Evolutionary conservation across 768 basidiomycete genomes (phyloP), one percentile per base, ranked within the genome.

Genomic region (Boletus reticuloceps): DNA sequence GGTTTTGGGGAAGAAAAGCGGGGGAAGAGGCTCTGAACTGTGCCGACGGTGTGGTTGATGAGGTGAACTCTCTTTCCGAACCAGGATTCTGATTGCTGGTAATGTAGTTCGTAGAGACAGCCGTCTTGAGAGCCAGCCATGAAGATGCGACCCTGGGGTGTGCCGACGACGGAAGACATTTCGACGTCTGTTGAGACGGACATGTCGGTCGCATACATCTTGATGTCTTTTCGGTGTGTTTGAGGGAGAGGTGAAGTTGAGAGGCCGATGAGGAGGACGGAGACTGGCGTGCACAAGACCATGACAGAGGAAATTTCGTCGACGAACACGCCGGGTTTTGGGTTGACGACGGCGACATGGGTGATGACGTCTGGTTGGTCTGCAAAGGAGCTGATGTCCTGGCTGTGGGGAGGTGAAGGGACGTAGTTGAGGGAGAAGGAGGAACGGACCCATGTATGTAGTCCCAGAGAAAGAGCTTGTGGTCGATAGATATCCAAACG

Each of bases 391-490:
- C 82, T 88, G 60, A 97, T 86, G 69, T 94, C 92, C 70, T 90
- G 86, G n/a, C 94, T 89, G 59, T 53, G 54, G 41, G 41, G 48
- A 16, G 48, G 43, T 53, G 58, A 60, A 40, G 14, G 51, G 52
- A 47, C 25, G 49, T 12, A 3, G 22, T 4, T 52, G 34, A 31
- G 12, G 53, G 54, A 40, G 50, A 22, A 41, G 49, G 13, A 44
- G 16, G 25, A 40, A 76, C 88, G 53, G 61, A 96, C 95, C 94
- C 92, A 62, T 96, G 91, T 36, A 86, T 75, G 69, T 97, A 99
- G 71, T 99, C 94, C 97, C 97, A 98, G 22, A 99, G 76, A 65
- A 97, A 91, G 34, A 99, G 77, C 63, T 92, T 91, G 70, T 94
- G 86, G 74, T 98, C 94, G 54, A 96, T 89, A 11, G 92, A 89